Percentiles rank a stretch among this genome's conserved stretches.
phyloP scores from a whole-genome alignment of 2,329 filamentous ascomycete genomes.

The Trichoderma simmonsii region DNA sequence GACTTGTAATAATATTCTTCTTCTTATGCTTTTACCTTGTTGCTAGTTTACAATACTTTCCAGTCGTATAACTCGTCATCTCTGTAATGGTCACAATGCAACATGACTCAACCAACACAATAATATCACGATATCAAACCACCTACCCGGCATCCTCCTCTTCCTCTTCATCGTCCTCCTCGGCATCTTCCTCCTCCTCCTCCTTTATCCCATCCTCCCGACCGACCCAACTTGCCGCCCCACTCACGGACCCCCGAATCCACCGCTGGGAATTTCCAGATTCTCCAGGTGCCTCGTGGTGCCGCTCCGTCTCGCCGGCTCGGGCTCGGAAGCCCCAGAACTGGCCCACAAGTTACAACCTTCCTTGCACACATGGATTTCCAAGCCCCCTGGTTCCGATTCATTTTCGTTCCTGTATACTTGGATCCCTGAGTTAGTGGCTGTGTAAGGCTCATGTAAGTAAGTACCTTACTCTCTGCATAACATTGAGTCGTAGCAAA shows the following conservation, averaged over 20 bases:
- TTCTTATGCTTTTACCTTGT: not conserved
- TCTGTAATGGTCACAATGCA: not conserved
- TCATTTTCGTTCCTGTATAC: constrained; percentile 27
- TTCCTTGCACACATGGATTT: not conserved
- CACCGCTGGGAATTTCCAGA: not conserved
- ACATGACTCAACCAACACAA: not conserved
- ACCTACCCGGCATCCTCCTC: not conserved
- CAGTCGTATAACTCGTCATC: not conserved
- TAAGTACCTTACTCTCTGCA: not conserved
- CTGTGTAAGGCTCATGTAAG: not conserved
- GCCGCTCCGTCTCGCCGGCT: constrained; percentile 23
- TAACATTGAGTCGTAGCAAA: not conserved
- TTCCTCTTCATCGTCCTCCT: not conserved
- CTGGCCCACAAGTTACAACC: not conserved
- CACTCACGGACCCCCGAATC: constrained; percentile 14
- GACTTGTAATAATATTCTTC: not conserved
- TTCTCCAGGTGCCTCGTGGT: not conserved
- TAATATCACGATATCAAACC: not conserved
- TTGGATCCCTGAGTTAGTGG: not conserved
- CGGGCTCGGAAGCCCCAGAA: constrained; percentile 16
- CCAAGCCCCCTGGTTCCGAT: constrained; percentile 21
- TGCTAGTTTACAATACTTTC: not conserved
- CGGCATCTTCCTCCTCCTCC: not conserved
- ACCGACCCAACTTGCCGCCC: not conserved
- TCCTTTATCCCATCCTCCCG: not conserved